Conservation (phyloP, 1,284 basidiomycete species). For the Ustilago nuda region DNA sequence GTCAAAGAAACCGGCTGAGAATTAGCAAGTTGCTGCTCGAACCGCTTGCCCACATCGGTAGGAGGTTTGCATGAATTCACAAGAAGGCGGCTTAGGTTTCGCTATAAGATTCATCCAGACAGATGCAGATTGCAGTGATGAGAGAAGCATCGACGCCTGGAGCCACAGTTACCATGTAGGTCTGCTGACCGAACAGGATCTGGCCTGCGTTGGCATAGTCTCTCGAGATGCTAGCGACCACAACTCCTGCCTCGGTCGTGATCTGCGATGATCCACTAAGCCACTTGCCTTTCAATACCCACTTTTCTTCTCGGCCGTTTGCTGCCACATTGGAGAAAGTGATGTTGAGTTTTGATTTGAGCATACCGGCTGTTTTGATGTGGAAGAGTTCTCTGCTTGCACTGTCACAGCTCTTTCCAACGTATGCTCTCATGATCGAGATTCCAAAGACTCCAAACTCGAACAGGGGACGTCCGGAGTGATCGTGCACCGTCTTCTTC, state of each 20-base stretch:
- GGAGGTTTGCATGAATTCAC: no score
- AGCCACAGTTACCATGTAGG: conserved; percentile 70
- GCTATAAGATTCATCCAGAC: conserved; percentile 68
- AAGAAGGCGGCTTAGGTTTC: not conserved
- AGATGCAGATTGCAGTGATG: conserved; percentile 71
- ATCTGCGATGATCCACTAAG: conserved; percentile 36
- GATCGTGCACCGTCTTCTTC: conserved; percentile 23
- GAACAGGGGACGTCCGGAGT: conserved; percentile 18
- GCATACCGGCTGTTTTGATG: conserved; percentile 20
- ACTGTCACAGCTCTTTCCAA: not conserved
- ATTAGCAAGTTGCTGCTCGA: no score
- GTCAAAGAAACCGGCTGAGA: no score
- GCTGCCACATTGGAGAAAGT: conserved; percentile 40
- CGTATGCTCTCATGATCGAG: not conserved
- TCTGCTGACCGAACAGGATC: conserved; percentile 43
- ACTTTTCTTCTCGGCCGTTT: conserved; percentile 20
- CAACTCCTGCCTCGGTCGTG: conserved; percentile 29
- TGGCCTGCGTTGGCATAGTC: conserved; percentile 38
- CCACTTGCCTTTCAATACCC: conserved; percentile 34
- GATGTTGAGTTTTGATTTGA: conserved; percentile 40
- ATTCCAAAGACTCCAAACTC: conserved; percentile 6
- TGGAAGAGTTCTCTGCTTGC: conserved; percentile 15
- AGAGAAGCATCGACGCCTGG: conserved; percentile 71
- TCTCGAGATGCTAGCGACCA: conserved; percentile 40
- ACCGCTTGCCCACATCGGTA: no score